Percentiles rank a stretch among this genome's conserved stretches.
Conservation (phyloP, 768 basidiomycete genomes). For the Cubamyces lactineus region DNA sequence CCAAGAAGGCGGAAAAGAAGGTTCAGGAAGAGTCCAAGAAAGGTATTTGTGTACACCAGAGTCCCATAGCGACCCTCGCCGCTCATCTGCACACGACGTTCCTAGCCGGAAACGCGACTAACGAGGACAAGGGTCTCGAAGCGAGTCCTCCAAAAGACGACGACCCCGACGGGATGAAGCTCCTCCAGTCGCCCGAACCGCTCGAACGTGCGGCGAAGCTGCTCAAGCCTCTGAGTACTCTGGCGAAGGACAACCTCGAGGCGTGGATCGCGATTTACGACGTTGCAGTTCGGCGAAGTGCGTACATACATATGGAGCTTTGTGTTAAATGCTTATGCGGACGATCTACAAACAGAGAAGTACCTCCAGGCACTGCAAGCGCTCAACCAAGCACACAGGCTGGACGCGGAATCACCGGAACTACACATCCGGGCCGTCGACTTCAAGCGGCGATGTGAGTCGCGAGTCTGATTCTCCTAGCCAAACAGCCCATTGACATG, state of each 20-base stretch:
- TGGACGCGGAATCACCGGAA: conserved; percentile 62
- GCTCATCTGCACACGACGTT: conserved; percentile 9
- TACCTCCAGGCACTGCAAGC: conserved; percentile 77
- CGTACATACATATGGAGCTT: conserved; percentile 32
- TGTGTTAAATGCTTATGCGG: background rate
- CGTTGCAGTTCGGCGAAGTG: conserved; percentile 81
- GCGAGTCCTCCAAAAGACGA: conserved; percentile 64
- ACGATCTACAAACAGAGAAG: conserved; percentile 56
- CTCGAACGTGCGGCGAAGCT: conserved; percentile 78
- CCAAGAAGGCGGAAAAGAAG: conserved; percentile 77
- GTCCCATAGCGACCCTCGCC: background rate
- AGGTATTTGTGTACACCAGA: conserved; percentile 45
- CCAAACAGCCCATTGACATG: conserved; percentile 2
- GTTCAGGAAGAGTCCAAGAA: conserved; percentile 73
- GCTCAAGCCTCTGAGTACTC: conserved; percentile 60
- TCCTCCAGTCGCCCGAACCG: conserved; percentile 62
- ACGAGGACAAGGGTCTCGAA: conserved; percentile 77
- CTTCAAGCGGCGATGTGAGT: conserved; percentile 57
- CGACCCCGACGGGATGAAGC: conserved; percentile 80
- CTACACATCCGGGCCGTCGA: conserved; percentile 74
- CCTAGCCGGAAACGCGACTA: conserved; percentile 39
- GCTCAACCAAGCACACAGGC: conserved; percentile 54
- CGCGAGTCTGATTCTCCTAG: background rate
- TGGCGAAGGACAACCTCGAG: conserved; percentile 58
- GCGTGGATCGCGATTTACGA: conserved; percentile 80